Evolutionary conservation across 1,139 yeast species (phyloP), one percentile per base, ranked within the genome.

Genomic region (Pichia sp.): DNA sequence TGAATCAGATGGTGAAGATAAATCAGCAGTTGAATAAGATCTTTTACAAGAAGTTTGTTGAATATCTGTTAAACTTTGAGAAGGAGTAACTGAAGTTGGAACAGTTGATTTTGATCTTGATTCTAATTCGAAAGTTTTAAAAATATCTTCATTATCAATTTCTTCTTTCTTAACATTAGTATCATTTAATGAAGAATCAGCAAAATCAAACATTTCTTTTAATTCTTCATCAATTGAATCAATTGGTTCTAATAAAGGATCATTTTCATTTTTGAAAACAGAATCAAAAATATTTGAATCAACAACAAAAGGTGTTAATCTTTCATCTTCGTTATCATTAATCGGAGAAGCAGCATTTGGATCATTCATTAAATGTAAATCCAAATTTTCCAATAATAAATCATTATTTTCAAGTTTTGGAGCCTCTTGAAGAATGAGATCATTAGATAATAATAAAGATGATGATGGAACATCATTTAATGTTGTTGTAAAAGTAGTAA

Each of bases 271-370:
- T 4, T 32, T 37, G 37, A 61, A 83, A 81, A 82, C 79, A 11
- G 85, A 79, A 53, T 81, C 84, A 52, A 82, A 71, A 43, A 79
- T 77, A 47, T 78, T 74, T 37, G 83, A 70, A 61, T 79, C 83
- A 59, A 81, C 69, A 56, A 75, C 74, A 57, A 76, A 66, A 29
- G 81, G 78, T 45, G 79, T 58, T 35, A 64, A 31, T 11, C 10
- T 9, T 9, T 36, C 30, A 10, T 61, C 11, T 55, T 46, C 49
- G 56, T 58, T 49, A 60, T 34, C 46, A 37, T 34, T 27, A 11
- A 18, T 39, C 4, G 40, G 33, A 30, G 48, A 28, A 30, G 39
- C 35, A 25, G 36, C 37, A 39, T 37, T 37, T 28, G 32, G 40
- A 7, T 28, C 46, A 38, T 34, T 34, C 11, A 43, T 35, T 27